Conservation (phyloP, 2,329 filamentous ascomycete genomes). For the Nothomitra cinnamomea region DNA sequence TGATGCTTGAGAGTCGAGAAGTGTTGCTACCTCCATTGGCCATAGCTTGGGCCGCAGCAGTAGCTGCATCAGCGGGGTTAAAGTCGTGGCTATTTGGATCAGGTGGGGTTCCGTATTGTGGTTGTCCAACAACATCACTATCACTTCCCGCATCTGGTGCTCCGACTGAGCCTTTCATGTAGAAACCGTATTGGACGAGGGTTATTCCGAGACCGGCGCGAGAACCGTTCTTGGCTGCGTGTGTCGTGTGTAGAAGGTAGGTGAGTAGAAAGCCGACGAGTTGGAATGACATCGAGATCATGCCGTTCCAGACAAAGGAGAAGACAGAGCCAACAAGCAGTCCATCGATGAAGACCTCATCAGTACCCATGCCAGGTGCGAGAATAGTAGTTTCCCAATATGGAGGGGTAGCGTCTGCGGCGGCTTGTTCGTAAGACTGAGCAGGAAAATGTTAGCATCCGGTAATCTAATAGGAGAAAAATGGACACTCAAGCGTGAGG, state of each 20-base stretch:
- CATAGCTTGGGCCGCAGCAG: constrained; percentile 7
- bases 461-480: background rate
- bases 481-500: background rate
- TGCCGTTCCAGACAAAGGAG: constrained; percentile 78
- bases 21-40: constrained; percentile 14
- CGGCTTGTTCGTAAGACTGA: constrained; percentile 94
- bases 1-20: constrained; percentile 39
- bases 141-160: background rate
- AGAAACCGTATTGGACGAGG: constrained; percentile 91
- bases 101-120: constrained; percentile 43
- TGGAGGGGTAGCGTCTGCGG: constrained; percentile 84
- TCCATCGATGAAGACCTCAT: constrained; percentile 94
- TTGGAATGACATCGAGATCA: constrained; percentile 96
- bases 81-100: constrained; percentile 89
- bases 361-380: constrained; percentile 74
- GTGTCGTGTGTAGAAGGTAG: constrained; percentile 92
- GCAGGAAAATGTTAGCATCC: constrained; percentile 4
- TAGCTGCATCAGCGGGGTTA: constrained; percentile 33
- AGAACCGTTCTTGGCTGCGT: constrained; percentile 94
- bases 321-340: constrained; percentile 82
- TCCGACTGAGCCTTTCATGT: constrained; percentile 55
- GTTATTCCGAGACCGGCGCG: constrained; percentile 88
- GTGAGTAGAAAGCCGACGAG: constrained; percentile 94
- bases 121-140: constrained; percentile 10
- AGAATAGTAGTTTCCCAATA: constrained; percentile 99